Conservation (phyloP, 2,329 filamentous ascomycete genomes). For the Pezicula rhizophila region DNA sequence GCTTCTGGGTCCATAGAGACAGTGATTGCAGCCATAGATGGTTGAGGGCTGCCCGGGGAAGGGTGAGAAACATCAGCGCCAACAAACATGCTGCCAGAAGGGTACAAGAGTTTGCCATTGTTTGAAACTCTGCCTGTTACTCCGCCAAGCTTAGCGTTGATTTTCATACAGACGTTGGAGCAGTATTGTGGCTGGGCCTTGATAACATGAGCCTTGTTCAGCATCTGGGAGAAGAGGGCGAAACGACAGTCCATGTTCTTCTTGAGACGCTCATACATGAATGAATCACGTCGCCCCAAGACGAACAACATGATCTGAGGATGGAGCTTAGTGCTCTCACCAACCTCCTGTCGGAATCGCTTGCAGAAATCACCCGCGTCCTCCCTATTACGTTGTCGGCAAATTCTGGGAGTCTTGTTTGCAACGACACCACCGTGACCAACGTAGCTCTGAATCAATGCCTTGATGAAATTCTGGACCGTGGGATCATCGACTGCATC, state of each 20-base stretch:
- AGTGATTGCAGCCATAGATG: constrained; percentile 84
- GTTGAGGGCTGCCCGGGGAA: constrained; percentile 56
- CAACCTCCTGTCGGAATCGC: constrained; percentile 10
- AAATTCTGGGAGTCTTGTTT: constrained; percentile 39
- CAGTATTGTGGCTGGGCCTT: constrained; percentile 76
- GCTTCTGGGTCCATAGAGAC: constrained; percentile 68
- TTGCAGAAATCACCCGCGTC: constrained; percentile 11
- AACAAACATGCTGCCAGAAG: constrained; percentile 61
- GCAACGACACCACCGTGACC: constrained; percentile 54
- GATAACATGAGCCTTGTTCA: constrained; percentile 64
- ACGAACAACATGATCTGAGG: constrained; percentile 80
- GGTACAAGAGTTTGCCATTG: constrained; percentile 1
- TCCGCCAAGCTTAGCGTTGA: constrained; percentile 92
- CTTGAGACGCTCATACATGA: constrained; percentile 80
- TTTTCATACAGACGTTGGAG: constrained; percentile 93
- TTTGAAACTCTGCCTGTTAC: constrained; percentile 47
- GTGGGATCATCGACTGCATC: constrained; percentile 42
- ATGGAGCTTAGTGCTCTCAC: constrained; percentile 11
- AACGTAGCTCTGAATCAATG: constrained; percentile 56
- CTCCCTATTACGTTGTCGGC: constrained; percentile 1
- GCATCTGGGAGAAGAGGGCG: constrained; percentile 73
- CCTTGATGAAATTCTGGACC: constrained; percentile 46
- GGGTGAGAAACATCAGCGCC: constrained; percentile 89
- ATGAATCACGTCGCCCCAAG: constrained; percentile 62
- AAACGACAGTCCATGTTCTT: constrained; percentile 81